These are phyloP conservation scores for Iris pallida DNA, from an alignment of 116 monocot genomes.

Conservation along the genomic window DNA sequence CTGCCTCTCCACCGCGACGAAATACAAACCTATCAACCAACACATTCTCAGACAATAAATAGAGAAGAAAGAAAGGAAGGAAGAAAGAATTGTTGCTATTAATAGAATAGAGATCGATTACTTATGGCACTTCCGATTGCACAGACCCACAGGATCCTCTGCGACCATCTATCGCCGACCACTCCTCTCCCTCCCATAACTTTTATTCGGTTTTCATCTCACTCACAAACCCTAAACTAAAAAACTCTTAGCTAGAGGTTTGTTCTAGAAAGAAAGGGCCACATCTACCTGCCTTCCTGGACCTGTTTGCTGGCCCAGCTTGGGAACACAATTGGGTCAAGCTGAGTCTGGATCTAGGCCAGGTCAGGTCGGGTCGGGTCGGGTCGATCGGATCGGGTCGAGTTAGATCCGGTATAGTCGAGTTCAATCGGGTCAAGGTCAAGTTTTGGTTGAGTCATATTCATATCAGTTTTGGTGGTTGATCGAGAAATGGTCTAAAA, in stretches of 20 bases:
- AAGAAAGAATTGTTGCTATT: not conserved
- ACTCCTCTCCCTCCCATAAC: slow-evolving; percentile 21
- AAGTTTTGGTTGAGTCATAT: too few relatives aligned
- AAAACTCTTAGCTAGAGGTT: not conserved
- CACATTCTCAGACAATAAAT: not conserved
- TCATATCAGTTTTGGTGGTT: too few relatives aligned
- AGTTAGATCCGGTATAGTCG: too few relatives aligned
- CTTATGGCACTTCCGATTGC: slow-evolving; percentile 41
- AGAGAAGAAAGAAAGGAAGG: not conserved
- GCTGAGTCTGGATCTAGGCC: too few relatives aligned
- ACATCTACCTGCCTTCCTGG: too few relatives aligned
- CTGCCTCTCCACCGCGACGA: slow-evolving; percentile 76
- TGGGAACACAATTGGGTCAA: too few relatives aligned
- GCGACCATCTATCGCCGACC: slow-evolving; percentile 52
- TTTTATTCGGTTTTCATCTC: not conserved
- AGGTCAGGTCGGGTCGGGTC: too few relatives aligned
- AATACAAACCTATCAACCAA: slow-evolving; percentile 46
- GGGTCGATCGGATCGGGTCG: too few relatives aligned
- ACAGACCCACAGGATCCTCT: slow-evolving; percentile 41
- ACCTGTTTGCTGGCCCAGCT: too few relatives aligned
- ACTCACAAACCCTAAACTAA: not conserved
- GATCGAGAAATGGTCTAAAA: too few relatives aligned
- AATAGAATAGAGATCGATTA: not conserved
- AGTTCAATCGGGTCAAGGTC: too few relatives aligned
- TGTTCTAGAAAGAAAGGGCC: too few relatives aligned